Conservation (phyloP, 2,329 filamentous ascomycete genomes). For the Fusarium transvaalense region DNA sequence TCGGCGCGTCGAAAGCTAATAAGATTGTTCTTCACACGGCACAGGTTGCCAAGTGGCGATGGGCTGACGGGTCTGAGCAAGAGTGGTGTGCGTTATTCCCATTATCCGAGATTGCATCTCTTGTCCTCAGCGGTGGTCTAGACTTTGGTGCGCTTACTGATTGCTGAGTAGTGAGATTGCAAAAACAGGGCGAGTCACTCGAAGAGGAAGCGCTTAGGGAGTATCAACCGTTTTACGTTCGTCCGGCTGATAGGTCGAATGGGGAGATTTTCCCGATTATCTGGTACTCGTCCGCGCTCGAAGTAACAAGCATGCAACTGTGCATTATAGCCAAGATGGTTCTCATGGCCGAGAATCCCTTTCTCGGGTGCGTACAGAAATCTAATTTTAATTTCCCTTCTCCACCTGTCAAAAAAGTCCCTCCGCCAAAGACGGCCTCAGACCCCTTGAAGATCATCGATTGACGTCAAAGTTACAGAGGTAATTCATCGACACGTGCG, state of each 20-base stretch:
- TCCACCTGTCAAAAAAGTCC: no score
- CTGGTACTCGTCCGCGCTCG: constrained; percentile 56
- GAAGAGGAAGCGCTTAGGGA: constrained; percentile 51
- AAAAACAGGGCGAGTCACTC: constrained; percentile 53
- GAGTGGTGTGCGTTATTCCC: constrained; percentile 53
- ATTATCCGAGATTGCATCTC: background rate
- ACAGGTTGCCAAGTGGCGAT: constrained; percentile 57
- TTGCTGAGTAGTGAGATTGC: constrained; percentile 49
- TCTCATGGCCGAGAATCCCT: constrained; percentile 56
- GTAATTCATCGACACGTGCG: constrained; percentile 46
- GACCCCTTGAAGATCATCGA: background rate
- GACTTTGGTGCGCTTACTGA: background rate
- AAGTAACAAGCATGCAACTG: constrained; percentile 57
- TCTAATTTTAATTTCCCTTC: background rate
- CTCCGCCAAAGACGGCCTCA: no score
- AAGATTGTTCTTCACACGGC: constrained; percentile 58
- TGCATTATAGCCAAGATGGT: constrained; percentile 57
- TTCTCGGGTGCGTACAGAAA: constrained; percentile 49
- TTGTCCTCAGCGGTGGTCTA: background rate
- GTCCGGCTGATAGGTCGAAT: constrained; percentile 52
- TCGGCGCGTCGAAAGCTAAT: constrained; percentile 54
- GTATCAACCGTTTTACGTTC: constrained; percentile 53
- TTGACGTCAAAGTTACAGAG: constrained; percentile 38
- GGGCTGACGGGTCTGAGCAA: constrained; percentile 53
- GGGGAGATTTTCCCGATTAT: constrained; percentile 57